These are phyloP conservation scores for Coelastrella sp. DNA, from an alignment of 139 green algal genomes.

Conservation along the genomic window DNA sequence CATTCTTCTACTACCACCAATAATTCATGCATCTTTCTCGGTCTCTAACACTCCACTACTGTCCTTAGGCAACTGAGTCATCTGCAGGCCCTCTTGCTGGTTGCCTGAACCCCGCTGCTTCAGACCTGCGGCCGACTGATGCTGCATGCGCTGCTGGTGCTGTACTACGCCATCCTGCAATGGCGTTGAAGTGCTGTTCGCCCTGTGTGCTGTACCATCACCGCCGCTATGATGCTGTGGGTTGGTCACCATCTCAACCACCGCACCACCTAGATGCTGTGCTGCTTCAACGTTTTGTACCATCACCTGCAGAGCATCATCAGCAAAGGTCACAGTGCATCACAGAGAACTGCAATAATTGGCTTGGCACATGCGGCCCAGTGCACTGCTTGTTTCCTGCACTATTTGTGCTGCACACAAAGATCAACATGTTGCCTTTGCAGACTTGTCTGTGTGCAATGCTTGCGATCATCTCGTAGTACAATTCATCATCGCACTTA, in stretches of 20 bases:
- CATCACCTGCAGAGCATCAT: conserved; percentile 15
- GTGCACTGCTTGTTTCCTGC: too few relatives aligned
- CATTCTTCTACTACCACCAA: neutral
- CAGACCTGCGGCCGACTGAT: conserved; percentile 27
- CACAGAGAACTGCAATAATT: too few relatives aligned
- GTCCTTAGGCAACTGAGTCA: neutral
- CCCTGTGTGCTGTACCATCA: neutral
- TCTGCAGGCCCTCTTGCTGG: conserved; percentile 12
- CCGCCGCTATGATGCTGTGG: neutral
- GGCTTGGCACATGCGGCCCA: too few relatives aligned
- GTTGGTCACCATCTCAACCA: neutral
- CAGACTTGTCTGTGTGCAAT: too few relatives aligned
- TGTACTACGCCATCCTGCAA: neutral
- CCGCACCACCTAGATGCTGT: neutral
- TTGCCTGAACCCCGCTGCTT: conserved; percentile 16
- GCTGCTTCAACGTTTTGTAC: conserved; percentile 14
- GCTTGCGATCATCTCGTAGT: too few relatives aligned
- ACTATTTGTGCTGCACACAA: too few relatives aligned
- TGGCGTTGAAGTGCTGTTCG: neutral
- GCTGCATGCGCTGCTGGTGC: neutral
- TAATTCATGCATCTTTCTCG: conserved; percentile 12
- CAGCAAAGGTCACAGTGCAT: neutral
- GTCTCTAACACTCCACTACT: neutral
- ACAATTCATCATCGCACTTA: neutral
- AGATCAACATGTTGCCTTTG: too few relatives aligned